Evolutionary conservation across 441 rosid species (phyloP).

Genomic region (Erodium texanum): DNA sequence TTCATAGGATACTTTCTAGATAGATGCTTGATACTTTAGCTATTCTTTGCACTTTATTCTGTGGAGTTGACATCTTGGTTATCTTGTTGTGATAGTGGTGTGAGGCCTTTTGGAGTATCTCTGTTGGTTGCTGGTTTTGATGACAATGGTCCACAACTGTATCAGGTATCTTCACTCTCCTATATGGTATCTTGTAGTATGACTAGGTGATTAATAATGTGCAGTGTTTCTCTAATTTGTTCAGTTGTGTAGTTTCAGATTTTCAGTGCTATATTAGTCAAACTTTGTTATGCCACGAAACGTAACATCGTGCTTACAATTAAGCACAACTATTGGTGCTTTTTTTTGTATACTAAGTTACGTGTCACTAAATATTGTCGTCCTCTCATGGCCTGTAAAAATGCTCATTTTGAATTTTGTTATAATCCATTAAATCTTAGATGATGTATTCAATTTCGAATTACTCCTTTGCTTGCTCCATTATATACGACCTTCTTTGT

Average conservation of each 20-base stretch:
- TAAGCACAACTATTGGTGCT: neutral
- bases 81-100: slow-evolving; percentile 14
- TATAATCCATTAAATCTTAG: no score
- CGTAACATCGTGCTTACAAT: neutral
- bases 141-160: slow-evolving; percentile 21
- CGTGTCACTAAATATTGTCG: no score
- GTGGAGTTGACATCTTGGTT: neutral
- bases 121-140: slow-evolving; percentile 26
- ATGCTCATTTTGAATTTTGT: no score
- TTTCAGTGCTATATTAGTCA: neutral
- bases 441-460: no score
- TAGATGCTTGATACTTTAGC: neutral
- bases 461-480: no score
- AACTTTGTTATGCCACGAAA: neutral
- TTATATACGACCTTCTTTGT: no score
- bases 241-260: neutral
- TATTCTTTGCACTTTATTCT: neutral
- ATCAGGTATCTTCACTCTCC: neutral
- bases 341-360: no score
- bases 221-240: neutral
- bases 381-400: no score
- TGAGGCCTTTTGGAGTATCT: slow-evolving; percentile 26
- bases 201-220: no score
- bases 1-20: neutral
- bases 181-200: neutral